Percentiles rank a stretch among this genome's conserved stretches.
These are phyloP conservation scores for Purshia tridentata DNA, from an alignment of 306 rosid genomes.

Conservation along the genomic window DNA sequence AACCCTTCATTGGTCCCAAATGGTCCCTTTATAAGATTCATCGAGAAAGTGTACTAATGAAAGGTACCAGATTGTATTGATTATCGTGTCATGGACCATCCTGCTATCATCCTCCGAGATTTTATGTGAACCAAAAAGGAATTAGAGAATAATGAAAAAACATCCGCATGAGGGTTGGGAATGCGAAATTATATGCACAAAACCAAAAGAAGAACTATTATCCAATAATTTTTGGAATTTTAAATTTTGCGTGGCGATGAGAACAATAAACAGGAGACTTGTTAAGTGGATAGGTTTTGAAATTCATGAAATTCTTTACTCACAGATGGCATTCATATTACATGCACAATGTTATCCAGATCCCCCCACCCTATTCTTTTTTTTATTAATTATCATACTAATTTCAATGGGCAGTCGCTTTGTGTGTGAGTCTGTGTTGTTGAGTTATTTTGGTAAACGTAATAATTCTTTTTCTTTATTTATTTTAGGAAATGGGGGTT, in stretches of 20 bases:
- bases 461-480: not conserved
- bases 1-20: not conserved
- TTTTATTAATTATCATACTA: not conserved
- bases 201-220: not conserved
- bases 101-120: conserved; percentile 2
- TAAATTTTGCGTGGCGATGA: not conserved
- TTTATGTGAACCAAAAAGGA: conserved; percentile 9
- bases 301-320: not conserved
- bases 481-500: too few relatives aligned
- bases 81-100: conserved; percentile 21
- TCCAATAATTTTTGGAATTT: not conserved
- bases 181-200: not conserved
- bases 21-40: conserved; percentile 18
- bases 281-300: conserved; percentile 7
- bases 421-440: not conserved
- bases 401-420: not conserved
- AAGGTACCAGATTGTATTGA: conserved; percentile 8
- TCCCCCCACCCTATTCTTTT: not conserved
- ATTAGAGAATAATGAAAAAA: not conserved
- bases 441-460: not conserved
- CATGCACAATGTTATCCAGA: not conserved
- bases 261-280: not conserved
- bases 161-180: not conserved
- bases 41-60: conserved; percentile 7
- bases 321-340: not conserved